Evolutionary conservation across 176 grass and related monocot species (phyloP).

Genomic region (Rhynchospora breviuscula): DNA sequence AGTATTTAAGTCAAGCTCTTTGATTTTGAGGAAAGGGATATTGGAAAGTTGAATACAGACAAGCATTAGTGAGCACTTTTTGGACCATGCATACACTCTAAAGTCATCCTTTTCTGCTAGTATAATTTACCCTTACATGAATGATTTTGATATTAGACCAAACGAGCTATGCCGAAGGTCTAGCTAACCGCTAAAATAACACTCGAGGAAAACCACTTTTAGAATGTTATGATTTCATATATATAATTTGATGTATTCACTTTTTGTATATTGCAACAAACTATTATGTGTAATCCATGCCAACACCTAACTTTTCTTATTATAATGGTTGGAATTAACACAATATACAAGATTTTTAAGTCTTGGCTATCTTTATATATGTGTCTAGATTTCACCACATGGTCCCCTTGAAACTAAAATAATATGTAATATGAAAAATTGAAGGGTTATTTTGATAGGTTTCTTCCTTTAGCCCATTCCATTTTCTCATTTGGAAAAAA

Average conservation of each 20-base stretch:
- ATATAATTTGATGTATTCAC: not conserved
- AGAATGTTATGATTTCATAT: not conserved
- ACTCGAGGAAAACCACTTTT: not conserved
- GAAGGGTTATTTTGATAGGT: too few species aligned
- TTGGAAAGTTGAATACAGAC: not conserved
- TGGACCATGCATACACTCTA: not conserved
- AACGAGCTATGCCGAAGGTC: not conserved
- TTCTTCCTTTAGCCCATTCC: too few species aligned
- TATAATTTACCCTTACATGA: not conserved
- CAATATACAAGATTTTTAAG: too few species aligned
- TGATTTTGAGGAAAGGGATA: not conserved
- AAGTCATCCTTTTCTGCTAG: constrained; percentile 4
- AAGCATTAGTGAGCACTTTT: not conserved
- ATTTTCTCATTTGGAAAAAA: too few species aligned
- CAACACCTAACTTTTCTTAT: too few species aligned
- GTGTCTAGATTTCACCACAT: too few species aligned
- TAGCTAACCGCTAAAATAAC: not conserved
- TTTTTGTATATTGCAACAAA: not conserved
- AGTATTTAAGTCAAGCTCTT: not conserved
- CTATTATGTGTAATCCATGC: not conserved
- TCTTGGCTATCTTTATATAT: too few species aligned
- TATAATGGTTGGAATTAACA: too few species aligned
- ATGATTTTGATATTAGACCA: constrained; percentile 2
- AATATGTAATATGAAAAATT: too few species aligned
- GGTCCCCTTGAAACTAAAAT: too few species aligned